A percentile compares a stretch with the other conserved stretches of the same genome.
These are phyloP conservation scores for Colletotrichum filicis DNA, from an alignment of 2,329 filamentous ascomycete species.

Conservation along the genomic window DNA sequence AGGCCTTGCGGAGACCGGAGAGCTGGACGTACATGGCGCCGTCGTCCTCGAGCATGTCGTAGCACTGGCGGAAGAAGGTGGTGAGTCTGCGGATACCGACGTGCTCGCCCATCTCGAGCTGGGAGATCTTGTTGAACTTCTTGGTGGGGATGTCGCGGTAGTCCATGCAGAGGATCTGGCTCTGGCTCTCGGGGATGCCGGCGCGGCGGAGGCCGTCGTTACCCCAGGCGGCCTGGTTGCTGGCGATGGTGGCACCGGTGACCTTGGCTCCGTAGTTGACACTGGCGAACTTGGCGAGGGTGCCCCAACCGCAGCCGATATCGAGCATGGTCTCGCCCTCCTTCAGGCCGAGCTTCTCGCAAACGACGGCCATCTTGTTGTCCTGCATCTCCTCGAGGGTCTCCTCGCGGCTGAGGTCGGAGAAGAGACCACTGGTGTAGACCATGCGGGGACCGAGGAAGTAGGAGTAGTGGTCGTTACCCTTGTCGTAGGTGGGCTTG, in stretches of 20 bases:
- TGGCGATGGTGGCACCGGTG: slow-evolving; percentile 92
- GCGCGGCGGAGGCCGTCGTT: slow-evolving; percentile 87
- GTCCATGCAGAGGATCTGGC: slow-evolving; percentile 93
- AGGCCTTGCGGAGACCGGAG: slow-evolving; percentile 90
- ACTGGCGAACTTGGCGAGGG: slow-evolving; percentile 91
- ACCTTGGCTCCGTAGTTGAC: slow-evolving; percentile 89
- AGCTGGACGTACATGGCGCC: slow-evolving; percentile 97
- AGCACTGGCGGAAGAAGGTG: slow-evolving; percentile 84
- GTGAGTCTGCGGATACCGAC: slow-evolving; percentile 92
- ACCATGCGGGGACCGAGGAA: slow-evolving; percentile 99
- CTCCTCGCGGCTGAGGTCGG: slow-evolving; percentile 88
- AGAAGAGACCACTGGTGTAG: slow-evolving; percentile 95
- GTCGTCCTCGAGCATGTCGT: slow-evolving; percentile 96
- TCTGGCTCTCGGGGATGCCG: slow-evolving; percentile 87
- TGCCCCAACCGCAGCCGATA: slow-evolving; percentile 98
- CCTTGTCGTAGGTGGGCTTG: slow-evolving; percentile 96
- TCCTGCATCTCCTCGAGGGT: slow-evolving; percentile 95
- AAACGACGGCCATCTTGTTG: slow-evolving; percentile 95
- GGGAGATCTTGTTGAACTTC: slow-evolving; percentile 94
- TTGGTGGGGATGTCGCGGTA: slow-evolving; percentile 93
- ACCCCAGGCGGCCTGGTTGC: slow-evolving; percentile 97
- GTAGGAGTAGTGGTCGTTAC: slow-evolving; percentile 98
- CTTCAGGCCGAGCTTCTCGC: slow-evolving; percentile 92
- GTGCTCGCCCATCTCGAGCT: slow-evolving; percentile 98
- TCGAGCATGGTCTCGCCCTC: slow-evolving; percentile 87